A percentile compares a stretch with the other conserved stretches of the same genome.
These are phyloP conservation scores for Microthlaspi erraticum DNA, from an alignment of 345 rosid genomes.

Conservation along the genomic window DNA sequence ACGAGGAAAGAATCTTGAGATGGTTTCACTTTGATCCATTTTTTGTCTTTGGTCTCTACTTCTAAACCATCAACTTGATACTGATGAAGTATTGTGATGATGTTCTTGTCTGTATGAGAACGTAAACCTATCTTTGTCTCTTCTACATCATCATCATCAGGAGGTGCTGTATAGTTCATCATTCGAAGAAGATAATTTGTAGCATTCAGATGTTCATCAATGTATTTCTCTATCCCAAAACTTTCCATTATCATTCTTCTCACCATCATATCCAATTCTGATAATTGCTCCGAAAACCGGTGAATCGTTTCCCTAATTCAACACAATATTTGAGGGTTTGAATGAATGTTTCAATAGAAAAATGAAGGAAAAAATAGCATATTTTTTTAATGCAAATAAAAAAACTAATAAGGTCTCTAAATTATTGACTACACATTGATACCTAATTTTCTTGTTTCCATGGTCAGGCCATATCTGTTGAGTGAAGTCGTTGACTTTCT, in stretches of 20 bases:
- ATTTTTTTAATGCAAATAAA: not conserved
- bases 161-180: slow-evolving; percentile 34
- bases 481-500: slow-evolving; percentile 38
- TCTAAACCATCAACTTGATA: slow-evolving; percentile 61
- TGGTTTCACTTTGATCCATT: slow-evolving; percentile 58
- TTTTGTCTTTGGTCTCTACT: slow-evolving; percentile 51
- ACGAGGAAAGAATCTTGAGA: slow-evolving; percentile 51
- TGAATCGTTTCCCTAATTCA: slow-evolving; percentile 42
- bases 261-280: slow-evolving; percentile 54
- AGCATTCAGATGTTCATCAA: slow-evolving; percentile 45
- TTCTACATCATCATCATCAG: slow-evolving; percentile 32
- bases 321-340: not conserved
- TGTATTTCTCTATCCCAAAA: slow-evolving; percentile 51
- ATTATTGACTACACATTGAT: not conserved
- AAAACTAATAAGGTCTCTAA: not conserved
- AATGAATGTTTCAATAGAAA: not conserved
- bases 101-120: slow-evolving; percentile 60
- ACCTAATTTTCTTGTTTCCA: slow-evolving; percentile 37
- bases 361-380: not conserved
- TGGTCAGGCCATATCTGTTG: slow-evolving; percentile 33
- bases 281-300: slow-evolving; percentile 26
- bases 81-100: slow-evolving; percentile 62
- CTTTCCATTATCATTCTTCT: slow-evolving; percentile 64
- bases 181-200: slow-evolving; percentile 37
- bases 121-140: slow-evolving; percentile 52